Conservation (phyloP, 164 flowering plant species). For the Amborella trichopoda region DNA sequence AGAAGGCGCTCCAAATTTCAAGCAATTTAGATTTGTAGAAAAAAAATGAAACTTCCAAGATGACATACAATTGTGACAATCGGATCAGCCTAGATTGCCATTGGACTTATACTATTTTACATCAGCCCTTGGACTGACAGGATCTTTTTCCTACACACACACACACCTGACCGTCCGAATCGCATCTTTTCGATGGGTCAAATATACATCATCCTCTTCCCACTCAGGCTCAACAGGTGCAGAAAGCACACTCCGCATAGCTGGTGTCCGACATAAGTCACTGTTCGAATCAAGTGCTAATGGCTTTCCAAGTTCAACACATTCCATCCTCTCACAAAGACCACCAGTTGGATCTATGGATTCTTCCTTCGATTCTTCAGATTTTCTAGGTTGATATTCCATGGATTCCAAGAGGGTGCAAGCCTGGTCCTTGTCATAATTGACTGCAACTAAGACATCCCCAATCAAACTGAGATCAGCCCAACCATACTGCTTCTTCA, state of each 20-base stretch:
- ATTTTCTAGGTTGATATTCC: no score
- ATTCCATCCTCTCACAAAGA: background rate
- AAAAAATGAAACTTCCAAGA: no score
- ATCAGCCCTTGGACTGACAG: no score
- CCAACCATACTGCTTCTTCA: conserved; percentile 43
- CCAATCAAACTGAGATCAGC: conserved; percentile 60
- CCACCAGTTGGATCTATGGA: no score
- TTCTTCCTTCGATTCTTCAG: conserved; percentile 6
- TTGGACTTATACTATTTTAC: no score
- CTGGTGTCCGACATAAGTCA: conserved; percentile 7
- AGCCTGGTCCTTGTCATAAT: conserved; percentile 41
- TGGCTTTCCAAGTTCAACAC: background rate
- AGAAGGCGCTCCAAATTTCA: no score
- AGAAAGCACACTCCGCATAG: conserved; percentile 12
- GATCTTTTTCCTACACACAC: no score
- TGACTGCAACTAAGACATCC: conserved; percentile 53
- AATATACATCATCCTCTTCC: conserved; percentile 81
- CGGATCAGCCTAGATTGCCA: no score
- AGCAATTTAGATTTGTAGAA: no score
- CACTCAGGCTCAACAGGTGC: conserved; percentile 76
- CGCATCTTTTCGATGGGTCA: conserved; percentile 74
- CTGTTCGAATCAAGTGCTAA: conserved; percentile 1
- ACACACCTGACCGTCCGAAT: conserved; percentile 60
- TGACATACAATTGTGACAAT: no score
- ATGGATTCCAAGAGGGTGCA: conserved; percentile 38